Base-by-base conservation (phyloP, 2,329 filamentous ascomycete genomes). In the Apiospora sp. region DNA sequence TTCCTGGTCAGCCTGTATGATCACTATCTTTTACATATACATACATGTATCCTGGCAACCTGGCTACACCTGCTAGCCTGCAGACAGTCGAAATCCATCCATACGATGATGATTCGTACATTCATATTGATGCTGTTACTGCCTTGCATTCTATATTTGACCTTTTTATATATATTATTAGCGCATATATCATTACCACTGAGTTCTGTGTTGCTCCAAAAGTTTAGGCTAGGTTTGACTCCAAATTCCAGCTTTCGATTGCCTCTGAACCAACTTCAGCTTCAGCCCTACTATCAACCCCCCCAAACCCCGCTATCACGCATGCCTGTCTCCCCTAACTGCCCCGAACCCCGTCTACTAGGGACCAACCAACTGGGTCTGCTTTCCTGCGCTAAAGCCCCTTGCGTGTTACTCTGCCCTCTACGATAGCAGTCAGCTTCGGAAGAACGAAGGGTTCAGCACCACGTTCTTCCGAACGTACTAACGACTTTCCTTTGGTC, bases 351-450 rank as follows among this genome's bases (percentile, higher is more conserved):
- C 54, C 54, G 19, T 49, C 46, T 49, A 49, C 46, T 49, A 51
- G n/a, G 58, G 22, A 64, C 58, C 58, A 64, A n/a, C 30, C 14
- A 41, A 41, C 34, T 64, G 34, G 58, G 58, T n/a, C 30, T 64
- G 34, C 58, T 64, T 41, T 64, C 22, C n/a, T n/a, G n/a, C 58
- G 58, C 58, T 64, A 64, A 64, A n/a, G 16, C 19, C 58, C 34
- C 34, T 41, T 64, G 34, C 22, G 58, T 64, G 19, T 64, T 64
- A 64, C 58, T 64, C 34, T 41, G 22, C 58, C 58, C 34, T 64
- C 34, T 24, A 41, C 58, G 58, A 64, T 64, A 64, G 12, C 58
- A 64, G 58, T 64, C 58, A 64, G 58, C 30, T n/a, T 37, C 34
- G 58, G 58, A 64, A 64, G 34, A 41, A 64, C 58, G 54, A 61